Evolutionary conservation across 2,329 filamentous ascomycete genomes (phyloP), one percentile per base, ranked within the genome.

Genomic region (Aspergillus eucalypticola): DNA sequence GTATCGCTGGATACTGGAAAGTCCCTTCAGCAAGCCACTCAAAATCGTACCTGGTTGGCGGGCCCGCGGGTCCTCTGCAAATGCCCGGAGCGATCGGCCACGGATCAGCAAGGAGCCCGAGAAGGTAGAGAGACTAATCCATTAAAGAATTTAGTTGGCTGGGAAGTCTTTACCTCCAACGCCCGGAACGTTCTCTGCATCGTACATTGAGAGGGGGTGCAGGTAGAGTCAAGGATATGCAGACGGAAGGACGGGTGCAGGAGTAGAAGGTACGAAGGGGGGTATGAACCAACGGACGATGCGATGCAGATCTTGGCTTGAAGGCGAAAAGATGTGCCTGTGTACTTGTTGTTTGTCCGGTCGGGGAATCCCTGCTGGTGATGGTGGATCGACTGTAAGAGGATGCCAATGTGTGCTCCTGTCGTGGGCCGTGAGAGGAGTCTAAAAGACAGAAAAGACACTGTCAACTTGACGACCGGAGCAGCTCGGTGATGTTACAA

Each of bases 21-120:
- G 38, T 44, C 46, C 29, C 50, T 46, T 49, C 56, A 25, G 49
- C 27, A 48, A 61, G 60, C 60, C 60, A 60, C 58, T 44, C n/a
- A 42, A 51, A 46, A 39, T 48, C 29, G 57, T 64, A 67, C 65
- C 65, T 54, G 65, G 65, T 66, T 66, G 62, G 52, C 59, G 63
- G 66, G 65, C 25, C 59, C 41, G 60, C 60, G 57, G 62, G 64
- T 62, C 56, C 35, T 58, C 61, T 63, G 63, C 63, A 63, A 63
- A 66, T 55, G 58, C 59, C 61, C 63, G 63, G 56, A 35, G 52
- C 39, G 56, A 66, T 66, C 63, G 53, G 58, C 60, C 49, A 53
- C 29, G 46, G 60, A 64, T 49, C 48, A 58, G 32, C 49, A 49
- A 54, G 27, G 44, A 61, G 15, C 32, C 23, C 17, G 21, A 61